A percentile compares a stretch with the other conserved stretches of the same genome.
phyloP scores from a whole-genome alignment of 805 yeast genomes.

The Brettanomyces nanus region DNA sequence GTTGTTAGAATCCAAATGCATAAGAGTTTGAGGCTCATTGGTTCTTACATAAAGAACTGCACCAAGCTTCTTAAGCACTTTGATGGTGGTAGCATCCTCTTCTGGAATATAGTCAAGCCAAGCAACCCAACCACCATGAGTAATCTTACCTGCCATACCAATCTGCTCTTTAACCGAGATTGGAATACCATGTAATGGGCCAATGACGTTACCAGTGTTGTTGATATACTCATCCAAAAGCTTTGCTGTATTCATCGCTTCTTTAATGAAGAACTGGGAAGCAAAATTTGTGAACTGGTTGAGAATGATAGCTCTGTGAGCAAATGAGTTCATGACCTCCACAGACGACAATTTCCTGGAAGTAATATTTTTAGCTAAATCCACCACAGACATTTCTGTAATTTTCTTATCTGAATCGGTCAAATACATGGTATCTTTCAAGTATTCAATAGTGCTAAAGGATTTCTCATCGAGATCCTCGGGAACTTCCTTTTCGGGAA shows the following conservation, averaged over 20 bases:
- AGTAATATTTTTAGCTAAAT: conserved; percentile 36
- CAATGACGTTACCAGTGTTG: conserved; percentile 44
- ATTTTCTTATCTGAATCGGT: conserved; percentile 32
- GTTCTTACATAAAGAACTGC: conserved; percentile 61
- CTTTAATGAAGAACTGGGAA: conserved; percentile 48
- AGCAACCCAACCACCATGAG: conserved; percentile 54
- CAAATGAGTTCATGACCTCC: conserved; percentile 52
- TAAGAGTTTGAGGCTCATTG: conserved; percentile 59
- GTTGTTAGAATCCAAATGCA: conserved; percentile 60
- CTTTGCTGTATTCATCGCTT: conserved; percentile 50
- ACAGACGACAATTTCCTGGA: conserved; percentile 39
- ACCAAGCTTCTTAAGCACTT: conserved; percentile 42
- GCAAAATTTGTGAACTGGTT: conserved; percentile 55
- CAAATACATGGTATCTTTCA: conserved; percentile 26
- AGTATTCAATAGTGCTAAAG: conserved; percentile 30
- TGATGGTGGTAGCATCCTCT: conserved; percentile 39
- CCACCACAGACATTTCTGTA: conserved; percentile 35
- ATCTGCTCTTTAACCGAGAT: conserved; percentile 62
- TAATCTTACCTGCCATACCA: conserved; percentile 42
- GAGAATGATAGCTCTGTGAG: conserved; percentile 54
- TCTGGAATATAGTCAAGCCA: conserved; percentile 38
- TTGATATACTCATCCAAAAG: conserved; percentile 45
- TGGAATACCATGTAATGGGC: conserved; percentile 67
- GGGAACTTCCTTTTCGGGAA: conserved; percentile 27
- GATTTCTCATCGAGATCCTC: conserved; percentile 24